Evolutionary conservation across 179 eudicot species (phyloP).

Genomic region (Amaranthus tricolor): DNA sequence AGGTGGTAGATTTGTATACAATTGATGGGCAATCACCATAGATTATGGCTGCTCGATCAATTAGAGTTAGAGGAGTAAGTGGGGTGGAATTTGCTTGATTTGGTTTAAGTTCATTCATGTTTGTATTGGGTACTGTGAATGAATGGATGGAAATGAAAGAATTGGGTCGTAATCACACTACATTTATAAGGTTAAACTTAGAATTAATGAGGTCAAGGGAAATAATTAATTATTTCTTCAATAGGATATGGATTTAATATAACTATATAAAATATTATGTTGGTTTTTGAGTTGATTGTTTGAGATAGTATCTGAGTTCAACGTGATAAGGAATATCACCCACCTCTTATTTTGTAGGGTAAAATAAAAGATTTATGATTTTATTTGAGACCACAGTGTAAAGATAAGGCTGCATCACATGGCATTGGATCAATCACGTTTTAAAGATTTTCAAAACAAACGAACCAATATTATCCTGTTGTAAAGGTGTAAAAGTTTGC

Average conservation of each 20-base stretch:
- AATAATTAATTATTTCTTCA: neutral
- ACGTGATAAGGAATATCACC: too few species aligned
- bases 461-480: too few species aligned
- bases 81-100: constrained; percentile 25
- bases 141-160: neutral
- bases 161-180: neutral
- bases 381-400: too few species aligned
- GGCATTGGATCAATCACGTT: too few species aligned
- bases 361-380: too few species aligned
- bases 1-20: constrained; percentile 24
- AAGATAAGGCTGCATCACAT: too few species aligned
- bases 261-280: neutral
- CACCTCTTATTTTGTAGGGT: too few species aligned
- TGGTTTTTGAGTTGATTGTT: too few species aligned
- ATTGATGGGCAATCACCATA: constrained; percentile 30
- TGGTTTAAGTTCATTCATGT: constrained; percentile 29
- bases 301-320: too few species aligned
- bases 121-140: neutral
- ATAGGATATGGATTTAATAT: neutral
- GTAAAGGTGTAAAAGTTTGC: too few species aligned
- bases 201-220: neutral
- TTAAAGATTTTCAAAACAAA: too few species aligned
- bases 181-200: neutral
- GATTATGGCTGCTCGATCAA: constrained; percentile 27
- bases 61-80: constrained; percentile 26